Base-by-base conservation (phyloP, 2,329 filamentous ascomycete species). In the Gnomoniopsis sp. region DNA sequence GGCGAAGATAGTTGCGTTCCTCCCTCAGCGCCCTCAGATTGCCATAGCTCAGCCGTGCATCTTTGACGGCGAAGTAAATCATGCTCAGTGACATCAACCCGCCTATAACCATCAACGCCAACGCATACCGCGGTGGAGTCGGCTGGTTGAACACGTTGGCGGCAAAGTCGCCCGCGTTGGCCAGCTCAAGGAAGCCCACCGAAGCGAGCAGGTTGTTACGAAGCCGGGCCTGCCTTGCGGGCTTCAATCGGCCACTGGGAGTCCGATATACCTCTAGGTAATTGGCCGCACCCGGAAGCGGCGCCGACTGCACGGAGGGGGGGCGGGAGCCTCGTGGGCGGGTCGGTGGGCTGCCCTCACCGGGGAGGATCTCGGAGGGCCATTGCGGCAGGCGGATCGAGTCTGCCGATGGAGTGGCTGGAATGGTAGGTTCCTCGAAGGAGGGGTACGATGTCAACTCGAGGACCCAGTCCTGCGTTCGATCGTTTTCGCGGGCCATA, bases 121-220 rank as follows among this genome's bases (percentile, higher is more conserved):
- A 68, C 10, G 79, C 81, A 52, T 78, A 78, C 1, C 66, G 62
- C 0, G 81, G 81, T 0, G 82, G 74, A 0, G 81, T 82, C 0
- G 75, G 69, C 1, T 76, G 62, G 62, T 85, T 84, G 79, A 79
- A 85, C 1, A 84, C 75, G 56, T 85, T 84, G 57, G 82, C 82
- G 0, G 81, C 79, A 56, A 84, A 84, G 63, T 85, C 82, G 2
- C 76, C 75, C 0, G 80, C 79, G 64, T 85, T 85, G 55, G 78
- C 79, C 2, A 83, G 71, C 60, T 85, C 82, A 19, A 85, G 75
- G 50, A 79, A 79, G 0, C 80, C 82, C 1, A 82, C 72, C 14
- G 61, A 57, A 36, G 51, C 55, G 8, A 66, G 52, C 22, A 65
- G 53, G 56, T 62, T 66, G 61, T 66, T 65, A 12, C 59, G 60